phyloP scores from a whole-genome alignment of 1,284 basidiomycete species.

The Ustilago trichophora region DNA sequence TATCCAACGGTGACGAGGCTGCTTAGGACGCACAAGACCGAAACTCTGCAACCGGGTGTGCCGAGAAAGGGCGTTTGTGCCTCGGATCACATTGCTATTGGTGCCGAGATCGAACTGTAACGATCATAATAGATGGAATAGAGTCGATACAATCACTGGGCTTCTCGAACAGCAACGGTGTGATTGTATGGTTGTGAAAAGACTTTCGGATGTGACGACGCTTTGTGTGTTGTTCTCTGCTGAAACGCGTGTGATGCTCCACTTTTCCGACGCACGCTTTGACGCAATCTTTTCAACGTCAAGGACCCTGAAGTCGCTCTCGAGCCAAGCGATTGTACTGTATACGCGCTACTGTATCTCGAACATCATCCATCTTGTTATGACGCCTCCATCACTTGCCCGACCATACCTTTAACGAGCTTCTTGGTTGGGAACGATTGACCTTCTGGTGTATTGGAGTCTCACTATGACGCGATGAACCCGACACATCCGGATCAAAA shows the following conservation, averaged over 20 bases:
- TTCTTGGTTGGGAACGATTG: too few species aligned
- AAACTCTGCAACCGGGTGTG: conserved; percentile 77
- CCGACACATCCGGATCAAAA: background rate
- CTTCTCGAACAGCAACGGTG: too few species aligned
- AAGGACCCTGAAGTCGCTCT: background rate
- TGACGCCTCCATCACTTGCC: background rate
- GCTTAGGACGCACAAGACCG: conserved; percentile 74
- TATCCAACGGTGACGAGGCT: conserved; percentile 72
- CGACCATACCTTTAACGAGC: too few species aligned
- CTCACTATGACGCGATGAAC: conserved; percentile 9
- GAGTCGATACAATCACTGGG: too few species aligned
- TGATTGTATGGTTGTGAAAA: too few species aligned
- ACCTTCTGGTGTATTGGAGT: background rate
- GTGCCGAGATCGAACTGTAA: conserved; percentile 62
- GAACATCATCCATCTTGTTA: too few species aligned
- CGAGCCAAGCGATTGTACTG: background rate
- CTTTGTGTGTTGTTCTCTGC: background rate
- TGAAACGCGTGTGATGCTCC: too few species aligned
- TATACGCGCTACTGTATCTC: too few species aligned
- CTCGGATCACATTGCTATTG: conserved; percentile 86
- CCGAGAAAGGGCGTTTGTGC: conserved; percentile 82
- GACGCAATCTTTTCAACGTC: too few species aligned
- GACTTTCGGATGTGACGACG: background rate
- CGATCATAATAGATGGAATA: background rate
- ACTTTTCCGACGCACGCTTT: too few species aligned